Base-by-base conservation (phyloP, 345 rosid genomes). In the Chamaenerion angustifolium region DNA sequence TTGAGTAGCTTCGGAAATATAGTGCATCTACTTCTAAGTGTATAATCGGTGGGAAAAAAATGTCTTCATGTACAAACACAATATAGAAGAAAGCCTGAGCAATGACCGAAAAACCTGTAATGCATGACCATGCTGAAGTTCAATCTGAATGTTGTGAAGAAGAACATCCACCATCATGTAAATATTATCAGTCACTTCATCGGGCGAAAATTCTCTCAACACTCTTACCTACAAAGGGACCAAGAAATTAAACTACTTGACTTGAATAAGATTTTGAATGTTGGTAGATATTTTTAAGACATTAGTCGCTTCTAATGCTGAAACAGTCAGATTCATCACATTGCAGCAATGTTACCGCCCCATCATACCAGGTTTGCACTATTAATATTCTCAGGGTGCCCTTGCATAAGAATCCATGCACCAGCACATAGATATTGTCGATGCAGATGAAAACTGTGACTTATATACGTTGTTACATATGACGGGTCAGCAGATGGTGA, bases 81-180 rank as follows among this genome's bases (percentile, higher is more conserved):
- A 18, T 7, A 40, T 12, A 42, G 27, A 43, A 59, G 49, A 42
- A 16, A 47, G 4, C 42, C 25, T 59, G 57, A 51, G 17, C 54
- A 15, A 62, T 23, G 31, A 16, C 37, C 4, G 12, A 50, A 11
- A 55, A 66, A 92, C 96, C 98, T 87, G 79, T 50, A 80, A 45
- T 19, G 65, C 25, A 71, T 68, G 96, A 46, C 95, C 96, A 48
- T 56, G 78, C 67, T 87, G 87, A 64, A 82, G 85, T 52, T 92
- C 98, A 60, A 75, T 11, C 12, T 80, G 82, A 76, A 84, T 56
- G 58, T 76, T 69, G 64, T 92, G 96, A 71, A 92, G 96, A 41
- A 87, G 65, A 52, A 92, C 95, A 79, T 87, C 95, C 54, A 92
- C 98, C 94, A 92, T 84, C 42, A 85, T 78, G 64, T 87, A 92